Conservation (phyloP, 2,329 filamentous ascomycete species). For the Metarhizium album region DNA sequence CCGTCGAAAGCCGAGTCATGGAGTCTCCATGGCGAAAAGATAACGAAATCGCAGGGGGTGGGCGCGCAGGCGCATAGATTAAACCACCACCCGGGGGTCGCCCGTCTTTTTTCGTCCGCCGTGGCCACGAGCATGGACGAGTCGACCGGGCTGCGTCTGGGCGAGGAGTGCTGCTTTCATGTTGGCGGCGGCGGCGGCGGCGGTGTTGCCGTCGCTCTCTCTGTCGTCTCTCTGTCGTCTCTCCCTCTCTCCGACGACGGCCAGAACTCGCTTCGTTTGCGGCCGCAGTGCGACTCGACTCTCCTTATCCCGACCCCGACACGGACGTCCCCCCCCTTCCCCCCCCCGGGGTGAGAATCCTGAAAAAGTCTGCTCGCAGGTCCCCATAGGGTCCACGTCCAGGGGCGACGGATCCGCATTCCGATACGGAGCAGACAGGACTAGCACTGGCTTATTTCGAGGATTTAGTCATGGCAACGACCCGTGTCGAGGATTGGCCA, state of each 20-base stretch:
- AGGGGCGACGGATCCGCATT: conserved; percentile 9
- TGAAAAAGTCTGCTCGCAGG: background rate
- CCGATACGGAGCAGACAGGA: too few relatives aligned
- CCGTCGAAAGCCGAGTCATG: conserved; percentile 7
- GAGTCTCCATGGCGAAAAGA: background rate
- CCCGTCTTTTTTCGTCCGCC: too few relatives aligned
- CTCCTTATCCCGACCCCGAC: background rate
- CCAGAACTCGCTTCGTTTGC: background rate
- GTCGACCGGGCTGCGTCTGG: too few relatives aligned
- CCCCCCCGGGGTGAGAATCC: background rate
- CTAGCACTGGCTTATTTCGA: conserved; percentile 10
- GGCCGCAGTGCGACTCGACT: background rate
- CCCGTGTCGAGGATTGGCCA: background rate
- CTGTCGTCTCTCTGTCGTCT: too few relatives aligned
- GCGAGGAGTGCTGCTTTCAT: too few relatives aligned
- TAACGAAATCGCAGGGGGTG: background rate
- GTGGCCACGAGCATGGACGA: too few relatives aligned
- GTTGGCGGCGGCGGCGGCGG: too few relatives aligned
- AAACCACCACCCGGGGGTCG: too few relatives aligned
- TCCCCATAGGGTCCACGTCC: background rate
- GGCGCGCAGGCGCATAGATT: too few relatives aligned
- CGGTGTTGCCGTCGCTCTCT: too few relatives aligned
- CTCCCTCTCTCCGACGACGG: background rate
- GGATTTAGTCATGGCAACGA: background rate
- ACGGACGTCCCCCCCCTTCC: background rate